Evolutionary conservation across 352 stramenopile genomes (phyloP), one percentile per base, ranked within the genome.

Genomic region (Globisporangium cystogenes): DNA sequence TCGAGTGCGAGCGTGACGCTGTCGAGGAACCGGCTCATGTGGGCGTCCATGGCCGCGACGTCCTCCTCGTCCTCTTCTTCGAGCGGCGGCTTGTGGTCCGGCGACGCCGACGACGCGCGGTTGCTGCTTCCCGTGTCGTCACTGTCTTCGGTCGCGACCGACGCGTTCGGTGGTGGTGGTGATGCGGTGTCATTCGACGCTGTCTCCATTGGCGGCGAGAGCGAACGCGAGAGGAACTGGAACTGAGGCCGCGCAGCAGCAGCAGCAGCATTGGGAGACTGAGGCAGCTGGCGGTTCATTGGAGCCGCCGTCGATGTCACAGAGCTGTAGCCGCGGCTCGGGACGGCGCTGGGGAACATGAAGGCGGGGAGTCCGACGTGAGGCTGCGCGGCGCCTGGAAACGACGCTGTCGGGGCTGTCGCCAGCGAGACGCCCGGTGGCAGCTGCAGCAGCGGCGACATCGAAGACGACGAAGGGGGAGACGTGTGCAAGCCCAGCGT

Each of bases 21-120:
- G 51, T 91, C 81, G 51, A 91, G 78, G 57, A 91, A 88, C 46
- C 63, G 75, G 59, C 65, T 89, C 77, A 91, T 91, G 64, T 91
- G 79, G 60, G 90, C 81, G 51, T 80, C 66, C 55, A 78, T 78
- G n/a, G 68, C 42, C 14, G 14, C 7, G 8, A 6, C 15, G 16
- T 49, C 24, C 20, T 35, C 5, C 6, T 36, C 43, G 24, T 44
- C 39, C 40, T 27, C 40, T 6, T 45, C 40, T 12, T 23, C 20
- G 7, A 26, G 4, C 40, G 27, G 4, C 40, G 18, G 10, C 40
- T 26, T 24, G 39, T 44, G 18, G 3, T 45, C 40, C 40, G 40
- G 40, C 21, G 40, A 27, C 20, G n/a, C 6, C 12, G 33, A 39
- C 33, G 20, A 45, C n/a, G 10, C 8, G 10, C 20, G 40, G 21